Evolutionary conservation across 2,329 filamentous ascomycete species (phyloP).

Genomic region (Alternaria brassicicola): DNA sequence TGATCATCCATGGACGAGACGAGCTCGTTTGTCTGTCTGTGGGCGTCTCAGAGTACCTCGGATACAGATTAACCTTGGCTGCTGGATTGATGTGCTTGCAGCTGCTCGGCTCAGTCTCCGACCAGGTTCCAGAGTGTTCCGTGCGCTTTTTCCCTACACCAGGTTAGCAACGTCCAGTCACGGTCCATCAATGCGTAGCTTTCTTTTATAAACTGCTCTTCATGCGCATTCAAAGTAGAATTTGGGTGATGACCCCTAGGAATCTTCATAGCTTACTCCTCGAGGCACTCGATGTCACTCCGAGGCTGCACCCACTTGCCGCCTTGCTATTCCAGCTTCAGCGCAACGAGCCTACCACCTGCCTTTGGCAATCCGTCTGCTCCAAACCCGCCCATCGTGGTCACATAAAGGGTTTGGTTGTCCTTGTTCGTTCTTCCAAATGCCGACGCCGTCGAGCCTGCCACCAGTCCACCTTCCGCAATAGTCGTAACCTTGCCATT

Average conservation of each 20-base stretch:
- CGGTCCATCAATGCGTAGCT: not conserved
- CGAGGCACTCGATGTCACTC: not conserved
- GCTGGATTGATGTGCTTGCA: not conserved
- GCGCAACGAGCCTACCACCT: constrained; percentile 33
- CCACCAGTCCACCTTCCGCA: constrained; percentile 14
- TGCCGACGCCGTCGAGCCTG: constrained; percentile 20
- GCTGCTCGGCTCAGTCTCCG: not conserved
- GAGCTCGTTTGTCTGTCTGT: not conserved
- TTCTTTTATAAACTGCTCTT: not conserved
- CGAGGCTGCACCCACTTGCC: not conserved
- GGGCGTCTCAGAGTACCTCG: not conserved
- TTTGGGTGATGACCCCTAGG: not conserved
- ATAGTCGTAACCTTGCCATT: constrained; percentile 17
- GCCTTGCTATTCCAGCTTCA: constrained; percentile 1
- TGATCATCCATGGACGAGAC: too few relatives aligned
- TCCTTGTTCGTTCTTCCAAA: constrained; percentile 27
- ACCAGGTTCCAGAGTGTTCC: not conserved
- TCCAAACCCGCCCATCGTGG: constrained; percentile 28
- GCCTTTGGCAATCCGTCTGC: constrained; percentile 27
- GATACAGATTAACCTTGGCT: not conserved
- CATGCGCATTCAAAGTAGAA: not conserved
- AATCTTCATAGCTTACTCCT: not conserved
- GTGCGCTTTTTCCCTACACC: not conserved
- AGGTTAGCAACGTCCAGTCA: not conserved
- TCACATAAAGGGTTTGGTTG: constrained; percentile 27